Percentiles rank a stretch among this genome's conserved stretches.
Evolutionary conservation across 176 grass and related monocot genomes (phyloP).

Genomic region (Chloris gayana): DNA sequence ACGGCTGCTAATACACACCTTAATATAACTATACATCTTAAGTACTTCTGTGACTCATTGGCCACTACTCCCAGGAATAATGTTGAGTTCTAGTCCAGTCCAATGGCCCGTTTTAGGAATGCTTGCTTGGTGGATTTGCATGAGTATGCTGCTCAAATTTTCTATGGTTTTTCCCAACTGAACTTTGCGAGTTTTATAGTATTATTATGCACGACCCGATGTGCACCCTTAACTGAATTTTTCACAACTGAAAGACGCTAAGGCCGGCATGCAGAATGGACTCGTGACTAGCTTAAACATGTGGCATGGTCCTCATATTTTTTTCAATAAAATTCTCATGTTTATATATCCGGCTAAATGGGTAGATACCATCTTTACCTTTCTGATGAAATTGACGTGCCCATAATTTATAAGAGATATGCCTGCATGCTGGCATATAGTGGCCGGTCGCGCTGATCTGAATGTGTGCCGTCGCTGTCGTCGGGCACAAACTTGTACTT

Average conservation of each 20-base stretch:
- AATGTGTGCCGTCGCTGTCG: not conserved
- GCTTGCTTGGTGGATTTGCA: not conserved
- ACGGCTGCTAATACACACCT: not conserved
- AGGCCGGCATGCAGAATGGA: not conserved
- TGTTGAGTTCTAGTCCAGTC: not conserved
- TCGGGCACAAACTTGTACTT: not conserved
- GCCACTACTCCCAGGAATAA: not conserved
- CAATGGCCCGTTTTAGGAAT: not conserved
- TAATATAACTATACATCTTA: not conserved
- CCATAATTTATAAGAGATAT: too few relatives aligned
- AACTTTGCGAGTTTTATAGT: too few relatives aligned
- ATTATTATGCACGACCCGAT: not conserved
- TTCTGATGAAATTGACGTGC: too few relatives aligned
- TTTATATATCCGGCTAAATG: conserved; percentile 4
- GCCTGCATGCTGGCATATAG: not conserved
- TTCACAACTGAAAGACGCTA: not conserved
- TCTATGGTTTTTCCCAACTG: not conserved
- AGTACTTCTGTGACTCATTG: not conserved
- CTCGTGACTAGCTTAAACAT: not conserved
- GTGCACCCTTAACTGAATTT: not conserved
- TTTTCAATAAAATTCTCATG: not conserved
- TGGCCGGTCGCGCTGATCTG: conserved; percentile 11
- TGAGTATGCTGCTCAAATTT: not conserved
- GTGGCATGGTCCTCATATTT: not conserved
- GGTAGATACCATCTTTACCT: too few relatives aligned